phyloP scores from a whole-genome alignment of 148 eudicot species.

The Selenicereus undatus region DNA sequence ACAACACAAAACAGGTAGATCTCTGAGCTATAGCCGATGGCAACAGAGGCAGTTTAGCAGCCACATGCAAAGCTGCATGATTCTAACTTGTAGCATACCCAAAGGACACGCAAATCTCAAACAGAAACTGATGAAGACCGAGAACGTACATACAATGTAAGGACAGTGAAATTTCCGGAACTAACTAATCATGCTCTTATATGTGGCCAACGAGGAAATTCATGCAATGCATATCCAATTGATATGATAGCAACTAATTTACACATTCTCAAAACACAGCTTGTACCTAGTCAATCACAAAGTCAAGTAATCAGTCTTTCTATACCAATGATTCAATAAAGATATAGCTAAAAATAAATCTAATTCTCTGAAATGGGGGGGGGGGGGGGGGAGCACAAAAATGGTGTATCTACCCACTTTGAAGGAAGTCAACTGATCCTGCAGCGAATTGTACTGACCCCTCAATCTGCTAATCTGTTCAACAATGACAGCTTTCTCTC shows the following conservation, averaged over 20 bases:
- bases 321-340: not conserved
- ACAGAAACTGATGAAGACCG: not conserved
- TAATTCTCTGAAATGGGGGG: not conserved
- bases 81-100: not conserved
- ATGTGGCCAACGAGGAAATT: not conserved
- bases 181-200: not conserved
- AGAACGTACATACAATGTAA: not conserved
- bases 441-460: constrained; percentile 70
- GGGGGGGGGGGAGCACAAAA: too few relatives aligned
- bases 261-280: not conserved
- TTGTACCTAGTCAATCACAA: not conserved
- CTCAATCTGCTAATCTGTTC: constrained; percentile 80
- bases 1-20: too few relatives aligned
- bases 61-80: not conserved
- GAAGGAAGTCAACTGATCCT: constrained; percentile 67
- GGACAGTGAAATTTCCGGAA: not conserved
- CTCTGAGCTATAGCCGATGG: too few relatives aligned
- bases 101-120: not conserved
- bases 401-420: constrained; percentile 40
- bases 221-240: not conserved
- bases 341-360: not conserved
- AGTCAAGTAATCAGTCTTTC: not conserved
- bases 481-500: constrained; percentile 69
- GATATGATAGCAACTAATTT: not conserved
- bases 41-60: not conserved